Evolutionary conservation across 148 eudicot genomes (phyloP), one percentile per base, ranked within the genome.

Genomic region (Fagopyrum esculentum): DNA sequence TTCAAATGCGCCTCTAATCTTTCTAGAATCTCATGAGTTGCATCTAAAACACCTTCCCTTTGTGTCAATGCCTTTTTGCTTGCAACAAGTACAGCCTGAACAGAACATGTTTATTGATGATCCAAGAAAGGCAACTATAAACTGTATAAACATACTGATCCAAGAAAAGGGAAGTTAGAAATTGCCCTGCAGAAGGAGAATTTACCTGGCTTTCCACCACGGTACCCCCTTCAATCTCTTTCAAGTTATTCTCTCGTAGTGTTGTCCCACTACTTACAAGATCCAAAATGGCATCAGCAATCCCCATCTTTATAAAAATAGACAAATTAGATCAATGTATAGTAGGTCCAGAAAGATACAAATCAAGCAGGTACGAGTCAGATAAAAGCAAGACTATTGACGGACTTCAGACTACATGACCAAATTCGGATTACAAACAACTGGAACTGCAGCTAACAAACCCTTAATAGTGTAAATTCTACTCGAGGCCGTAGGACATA

Each of bases 261-360:
- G 98, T 94, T 73, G 92, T 90, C 77, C 98, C 98, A 73, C 98
- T 94, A 78, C 98, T 88, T 76, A 94, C 98, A 79, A 94, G 98
- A 81, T 94, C 98, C 75, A 94, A 87, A 76, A 94, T 94, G 74
- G 98, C 98, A 86, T 94, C 98, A 71, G 98, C 97, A 80, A 89
- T 94, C 60, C 98, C 98, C 98, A 94, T 94, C 98, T 94, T 73
- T 40, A 4, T 35, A 66, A 7, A 64, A 13, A 9, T 35, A 3
- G 47, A 22, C 46, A 35, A 66, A 9, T 40, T 66, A 66, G 5
- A 12, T 46, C 47, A 66, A 16, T 10, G 44, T 63, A 11, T 9
- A 30, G 45, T 61, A 72, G 44, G 48, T 79, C 75, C 70, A 72
- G 72, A 77, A 46, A 9, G 26, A 82, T 46, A 74, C 73, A 43